Evolutionary conservation across 345 rosid species (phyloP), one percentile per base, ranked within the genome.

Genomic region (Viola odorata): DNA sequence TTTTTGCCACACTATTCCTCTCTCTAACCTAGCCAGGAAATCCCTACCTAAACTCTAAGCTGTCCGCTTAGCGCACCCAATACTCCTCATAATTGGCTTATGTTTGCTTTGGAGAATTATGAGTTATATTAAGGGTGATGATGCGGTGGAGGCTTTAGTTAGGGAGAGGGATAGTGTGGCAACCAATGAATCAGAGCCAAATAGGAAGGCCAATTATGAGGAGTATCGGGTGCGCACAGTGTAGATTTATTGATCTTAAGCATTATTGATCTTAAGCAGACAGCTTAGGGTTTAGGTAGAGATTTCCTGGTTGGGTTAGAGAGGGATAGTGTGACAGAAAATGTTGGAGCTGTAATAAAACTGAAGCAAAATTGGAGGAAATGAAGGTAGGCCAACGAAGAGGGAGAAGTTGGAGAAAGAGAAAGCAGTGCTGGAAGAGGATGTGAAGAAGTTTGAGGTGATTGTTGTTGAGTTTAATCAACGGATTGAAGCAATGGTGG

Each of bases 131-230:
- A 23, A 23, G 32, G 32, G 32, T 23, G 32, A 23, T 23, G 32
- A 23, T 23, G 32, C 32, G 32, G 32, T 23, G 1, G 32, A 23
- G 32, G 32, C 32, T 1, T 23, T 23, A 23, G 32, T 1, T 23
- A 23, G 32, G 32, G 32, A 23, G 32, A 23, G 32, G 32, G 32
- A 23, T 23, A 23, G 32, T 94, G 91, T 8, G 88, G 96, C 44
- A 90, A 47, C 97, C 97, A 90, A 67, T 82, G 84, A 13, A 87
- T 57, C 55, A 83, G 67, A 15, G 82, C 90, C 11, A 94, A 84
- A 59, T 79, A 81, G 7, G 79, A 72, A 12, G 97, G 97, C 97
- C 96, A 94, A 45, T 91, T 85, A 80, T 86, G 95, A 41, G 95
- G 99, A 12, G 97, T 80, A 45, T 84, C 85, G 7, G 90, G 91